Conservation (phyloP, 2,329 filamentous ascomycete genomes). For the Phaeosphaeriaceae sp. region DNA sequence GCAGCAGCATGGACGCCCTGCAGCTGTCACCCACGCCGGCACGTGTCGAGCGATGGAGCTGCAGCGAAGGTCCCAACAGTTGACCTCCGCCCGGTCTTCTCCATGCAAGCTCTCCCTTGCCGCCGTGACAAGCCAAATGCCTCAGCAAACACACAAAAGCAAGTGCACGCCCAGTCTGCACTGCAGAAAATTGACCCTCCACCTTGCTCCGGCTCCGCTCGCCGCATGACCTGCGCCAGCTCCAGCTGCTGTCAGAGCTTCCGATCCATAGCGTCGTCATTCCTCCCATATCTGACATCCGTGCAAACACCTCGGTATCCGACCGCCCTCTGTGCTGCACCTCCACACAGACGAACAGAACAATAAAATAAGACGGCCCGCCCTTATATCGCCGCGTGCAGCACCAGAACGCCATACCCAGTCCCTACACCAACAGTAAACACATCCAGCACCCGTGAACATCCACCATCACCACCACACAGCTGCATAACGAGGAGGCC, state of each 20-base stretch:
- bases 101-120: constrained; percentile 1
- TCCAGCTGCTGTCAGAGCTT: background rate
- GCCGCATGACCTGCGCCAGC: constrained; percentile 23
- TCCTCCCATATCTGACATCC: background rate
- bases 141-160: background rate
- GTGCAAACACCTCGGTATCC: constrained; percentile 1
- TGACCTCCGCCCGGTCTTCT: background rate
- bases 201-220: constrained; percentile 27
- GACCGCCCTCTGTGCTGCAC: background rate
- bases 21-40: background rate
- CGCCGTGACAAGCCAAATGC: background rate
- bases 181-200: background rate
- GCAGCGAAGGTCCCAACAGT: constrained; percentile 9
- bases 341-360: background rate
- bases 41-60: no score
- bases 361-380: no score
- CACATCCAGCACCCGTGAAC: background rate
- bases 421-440: background rate
- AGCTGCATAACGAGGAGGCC: background rate
- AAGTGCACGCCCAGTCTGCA: background rate
- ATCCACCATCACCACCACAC: background rate
- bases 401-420: background rate
- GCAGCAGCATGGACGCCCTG: background rate
- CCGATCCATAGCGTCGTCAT: background rate
- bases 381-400: no score